phyloP scores from a whole-genome alignment of 306 rosid species.

The Dryas alaskensis region DNA sequence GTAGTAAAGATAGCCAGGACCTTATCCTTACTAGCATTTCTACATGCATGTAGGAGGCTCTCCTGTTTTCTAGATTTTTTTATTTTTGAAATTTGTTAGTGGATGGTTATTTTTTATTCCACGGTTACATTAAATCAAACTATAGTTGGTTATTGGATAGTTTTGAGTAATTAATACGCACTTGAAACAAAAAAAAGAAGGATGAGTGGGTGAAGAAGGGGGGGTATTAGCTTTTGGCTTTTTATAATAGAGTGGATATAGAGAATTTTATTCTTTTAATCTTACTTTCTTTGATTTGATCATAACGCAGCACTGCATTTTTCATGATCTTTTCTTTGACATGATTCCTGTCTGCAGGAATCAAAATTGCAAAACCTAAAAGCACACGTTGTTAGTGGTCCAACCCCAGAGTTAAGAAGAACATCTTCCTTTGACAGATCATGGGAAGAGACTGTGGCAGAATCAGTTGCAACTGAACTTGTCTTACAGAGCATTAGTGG shows the following conservation, averaged over 20 bases:
- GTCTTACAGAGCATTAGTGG: slow-evolving; percentile 83
- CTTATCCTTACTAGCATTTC: background rate
- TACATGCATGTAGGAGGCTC: background rate
- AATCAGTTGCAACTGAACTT: slow-evolving; percentile 91
- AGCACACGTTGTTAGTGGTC: slow-evolving; percentile 37
- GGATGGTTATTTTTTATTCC: background rate
- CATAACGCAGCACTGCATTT: slow-evolving; percentile 15
- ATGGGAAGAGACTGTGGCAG: slow-evolving; percentile 98
- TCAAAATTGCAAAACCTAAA: slow-evolving; percentile 53
- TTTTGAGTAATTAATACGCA: too few species aligned
- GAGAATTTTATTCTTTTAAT: background rate
- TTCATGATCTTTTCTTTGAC: slow-evolving; percentile 19
- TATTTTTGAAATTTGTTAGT: background rate
- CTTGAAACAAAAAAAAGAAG: too few species aligned
- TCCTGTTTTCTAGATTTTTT: background rate
- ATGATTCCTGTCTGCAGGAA: slow-evolving; percentile 46
- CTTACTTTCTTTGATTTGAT: slow-evolving; percentile 13
- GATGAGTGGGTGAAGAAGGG: too few species aligned
- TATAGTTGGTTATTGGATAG: too few species aligned
- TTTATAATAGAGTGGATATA: slow-evolving; percentile 23
- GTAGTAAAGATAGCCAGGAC: background rate
- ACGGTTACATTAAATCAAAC: background rate
- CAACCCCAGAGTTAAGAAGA: slow-evolving; percentile 67
- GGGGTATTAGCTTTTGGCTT: too few species aligned
- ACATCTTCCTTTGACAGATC: slow-evolving; percentile 88